Base-by-base conservation (phyloP, 2,329 filamentous ascomycete species). In the Diplocarpon rosae region DNA sequence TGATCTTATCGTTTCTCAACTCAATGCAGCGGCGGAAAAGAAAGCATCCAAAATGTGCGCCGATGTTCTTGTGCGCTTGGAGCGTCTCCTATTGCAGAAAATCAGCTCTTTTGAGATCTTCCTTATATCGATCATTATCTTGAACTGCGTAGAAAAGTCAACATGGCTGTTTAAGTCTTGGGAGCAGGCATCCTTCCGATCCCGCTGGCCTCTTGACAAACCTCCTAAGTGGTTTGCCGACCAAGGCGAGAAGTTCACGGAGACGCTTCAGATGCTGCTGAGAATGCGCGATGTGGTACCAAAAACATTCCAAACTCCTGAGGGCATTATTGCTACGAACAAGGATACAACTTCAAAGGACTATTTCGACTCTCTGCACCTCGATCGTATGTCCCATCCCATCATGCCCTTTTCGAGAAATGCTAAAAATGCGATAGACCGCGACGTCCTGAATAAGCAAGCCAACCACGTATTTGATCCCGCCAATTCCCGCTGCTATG, bases 101-200 rank as follows among this genome's bases (percentile, higher is more conserved):
- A 75, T 71, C 53, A 69, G 76, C 42, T 72, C 72, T 28, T 79
- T 78, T 55, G 27, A 43, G 52, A 73, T 78, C 62, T 81, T 78
- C 54, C 69, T 81, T 16, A 72, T 76, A 2, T 71, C 75, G 2
- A 61, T 82, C 44, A 72, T 82, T 43, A 72, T 81, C 49, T 69
- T 82, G 38, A 80, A 79, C 56, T 80, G 76, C 52, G 68, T 81
- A 12, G 78, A 83, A 57, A 82, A 81, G 63, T 77, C 76, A 0
- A 81, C 77, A 0, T 83, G 78, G 78, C 73, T 75, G 1, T 81
- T 81, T 63, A 79, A 80, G 50, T 76, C 75, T 1, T 83, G 77
- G 76, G 76, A 80, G 53, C 74, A 80, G 57, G 70, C 76, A 44
- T 72, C 73, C 39, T 68, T 56, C 29, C 52, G 58, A 33, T 48